Evolutionary conservation across 2,329 filamentous ascomycete species (phyloP), one percentile per base, ranked within the genome.

Genomic region (Talaromyces sp.): DNA sequence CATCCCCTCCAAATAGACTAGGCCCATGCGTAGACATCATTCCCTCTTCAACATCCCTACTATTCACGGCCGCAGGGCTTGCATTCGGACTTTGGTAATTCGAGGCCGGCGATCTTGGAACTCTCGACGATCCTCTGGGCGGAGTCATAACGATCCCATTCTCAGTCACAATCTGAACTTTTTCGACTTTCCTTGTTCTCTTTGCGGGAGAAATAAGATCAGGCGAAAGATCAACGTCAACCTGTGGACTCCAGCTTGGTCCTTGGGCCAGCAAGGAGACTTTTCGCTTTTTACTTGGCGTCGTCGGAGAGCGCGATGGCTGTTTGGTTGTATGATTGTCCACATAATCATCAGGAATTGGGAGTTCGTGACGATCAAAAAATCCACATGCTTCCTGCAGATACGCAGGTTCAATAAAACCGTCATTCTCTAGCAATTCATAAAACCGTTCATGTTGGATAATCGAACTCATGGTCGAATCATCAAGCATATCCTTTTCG

Each of bases 401-500:
- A 39, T 64, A 69, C 8, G 72, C 70, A 1, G 67, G 62, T 1
- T 56, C 62, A 0, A 66, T 57, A 1, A 59, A 63, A 22, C 53
- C 45, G 25, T 70, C 68, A 1, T 78, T 66, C 17, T 69, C 64
- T 0, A 57, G 56, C 40, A 78, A 71, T 1, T 74, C 70, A 19
- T 86, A 63, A 33, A 83, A 76, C 9, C 73, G 69, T 46, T 84
- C 82, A 17, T 78, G 77, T 61, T 84, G 78, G 4, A 87, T 84
- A 58, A 87, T 84, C 4, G 78, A 73, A 28, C 75, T 77, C 70
- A 87, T 84, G 1, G 78, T 78, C 1, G 70, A 75, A 63, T 87
- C 84, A 53, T 86, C 83, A 13, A 86, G 76, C 10, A 85, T 68
- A 58, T 78, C 78, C 58, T 81, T 84, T 28, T 82, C 82, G 19